Conservation (phyloP, 768 basidiomycete genomes). For the Butyriboletus loyo region DNA sequence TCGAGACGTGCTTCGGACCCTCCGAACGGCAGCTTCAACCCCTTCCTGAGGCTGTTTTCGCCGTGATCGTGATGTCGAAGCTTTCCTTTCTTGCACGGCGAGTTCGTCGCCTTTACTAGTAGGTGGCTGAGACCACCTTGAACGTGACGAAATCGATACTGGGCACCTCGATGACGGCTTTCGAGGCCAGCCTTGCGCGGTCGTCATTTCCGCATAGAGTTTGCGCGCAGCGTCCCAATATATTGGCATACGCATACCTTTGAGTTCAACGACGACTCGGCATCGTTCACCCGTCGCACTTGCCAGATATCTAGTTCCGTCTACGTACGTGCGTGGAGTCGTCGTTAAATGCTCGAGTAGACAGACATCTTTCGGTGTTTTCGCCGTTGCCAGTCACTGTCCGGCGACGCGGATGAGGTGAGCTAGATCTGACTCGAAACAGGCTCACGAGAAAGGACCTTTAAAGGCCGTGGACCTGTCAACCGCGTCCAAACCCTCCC, state of each 20-base stretch:
- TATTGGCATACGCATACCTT: slow-evolving; percentile 17
- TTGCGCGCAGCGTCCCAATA: slow-evolving; percentile 10
- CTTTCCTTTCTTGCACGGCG: slow-evolving; percentile 10
- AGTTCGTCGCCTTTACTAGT: slow-evolving; percentile 6
- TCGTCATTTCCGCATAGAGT: slow-evolving; percentile 14
- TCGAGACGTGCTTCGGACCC: slow-evolving; percentile 3
- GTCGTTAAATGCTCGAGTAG: slow-evolving; percentile 18
- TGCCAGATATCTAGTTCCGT: neutral
- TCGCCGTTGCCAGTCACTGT: slow-evolving; percentile 22
- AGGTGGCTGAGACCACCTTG: slow-evolving; percentile 6
- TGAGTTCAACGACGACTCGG: neutral
- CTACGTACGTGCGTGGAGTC: slow-evolving; percentile 19
- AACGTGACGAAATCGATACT: slow-evolving; percentile 7
- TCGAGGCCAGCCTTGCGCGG: slow-evolving; percentile 9
- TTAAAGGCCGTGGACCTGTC: slow-evolving; percentile 3
- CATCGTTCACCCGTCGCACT: neutral
- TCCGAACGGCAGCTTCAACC: slow-evolving; percentile 18
- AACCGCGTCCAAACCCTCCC: slow-evolving; percentile 3
- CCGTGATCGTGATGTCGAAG: slow-evolving; percentile 7
- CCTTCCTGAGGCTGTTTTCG: slow-evolving; percentile 13
- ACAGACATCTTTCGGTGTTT: slow-evolving; percentile 18
- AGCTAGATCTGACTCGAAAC: neutral
- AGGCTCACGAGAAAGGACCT: neutral
- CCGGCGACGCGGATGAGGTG: neutral
- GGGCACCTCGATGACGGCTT: slow-evolving; percentile 7